Evolutionary conservation across 495 filamentous ascomycete genomes (phyloP), one percentile per base, ranked within the genome.

Genomic region (Chaetomium tenue): DNA sequence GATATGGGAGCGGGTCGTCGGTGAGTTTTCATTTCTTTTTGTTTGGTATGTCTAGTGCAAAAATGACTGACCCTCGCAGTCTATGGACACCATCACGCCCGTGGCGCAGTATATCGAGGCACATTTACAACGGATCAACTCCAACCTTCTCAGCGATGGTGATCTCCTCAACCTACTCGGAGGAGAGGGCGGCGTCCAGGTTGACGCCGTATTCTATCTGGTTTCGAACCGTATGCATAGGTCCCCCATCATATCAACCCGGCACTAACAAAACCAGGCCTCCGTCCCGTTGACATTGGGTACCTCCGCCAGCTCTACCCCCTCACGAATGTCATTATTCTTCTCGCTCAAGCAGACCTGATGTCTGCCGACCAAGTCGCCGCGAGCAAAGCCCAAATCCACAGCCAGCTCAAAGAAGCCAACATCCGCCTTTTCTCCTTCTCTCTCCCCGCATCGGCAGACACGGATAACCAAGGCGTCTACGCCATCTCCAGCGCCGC

Each of bases 201-300:
- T 98, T 25, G 95, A 98, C 77, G 84, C 89, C 5, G 86, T 97
- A 12, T 81, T 98, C 59, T 97, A 95, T 73, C 71, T 97, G 52
- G 84, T 97, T 54, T 70, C 66, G 1, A 70, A 72, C 57, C 64
- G 80, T 82, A 75, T 37, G 33, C 33, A 37, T 37, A 8, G 1
- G 3, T 8, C 33, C 33, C 33, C 33, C 39, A 64, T 9, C 20
- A 33, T 13, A n/a, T 16, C 11, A 23, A 13, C 48, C 7, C 0
- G 1, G 48, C 55, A 57, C 54, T 66, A 13, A 64, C 40, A 6
- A 1, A 7, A 48, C 66, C 70, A 92, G 90, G 84, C 60, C 82
- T 92, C 37, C 88, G 89, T 57, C 76, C 85, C 9, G 84, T 86
- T 23, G 93, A 97, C 66, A 77, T 94, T 5, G 84, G 91, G 64